Base-by-base conservation (phyloP, 164 flowering plant species). In the Dillenia suffruticosa region DNA sequence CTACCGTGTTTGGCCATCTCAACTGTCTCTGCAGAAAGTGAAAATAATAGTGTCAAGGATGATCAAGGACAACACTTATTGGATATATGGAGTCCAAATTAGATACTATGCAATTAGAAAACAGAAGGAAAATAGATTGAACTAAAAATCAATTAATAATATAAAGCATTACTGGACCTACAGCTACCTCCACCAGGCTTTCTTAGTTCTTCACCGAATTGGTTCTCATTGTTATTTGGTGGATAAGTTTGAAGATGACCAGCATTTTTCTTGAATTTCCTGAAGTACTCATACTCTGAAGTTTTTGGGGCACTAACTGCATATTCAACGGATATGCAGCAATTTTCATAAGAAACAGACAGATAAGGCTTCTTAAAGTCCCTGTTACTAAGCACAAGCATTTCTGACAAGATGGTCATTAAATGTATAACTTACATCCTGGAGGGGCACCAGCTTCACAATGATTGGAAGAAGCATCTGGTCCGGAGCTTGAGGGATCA, bases 271-370 rank as follows among this genome's bases (percentile, higher is more conserved):
- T 76, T 84, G 40, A 87, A 61, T 57, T 73, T 84, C 71, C 77
- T 85, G 68, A 82, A 89, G 67, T 76, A 85, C 5, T 84, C 84
- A 67, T 63, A 89, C 70, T 89, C 96, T 0, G 93, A 84, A 44
- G 96, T 89, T 70, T 89, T 89, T 3, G 96, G 77, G 9, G 56
- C 79, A 66, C 64, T 75, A 54, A 44, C 88, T 81, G 78, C 82
- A 68, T 57, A 22, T 46, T 59, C 51, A 59, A 56, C 46, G 58
- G 32, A 43, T 52, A 64, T 57, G 17, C 43, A 51, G 9, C 19
- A 43, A 44, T 32, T 8, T 32, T 49, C 40, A 32, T 32, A 6
- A 32, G 40, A 32, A 32, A 6, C 40, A 5, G 40, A 32, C 40
- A 5, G 40, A 32, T 32, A 32, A 4, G 40, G 40, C 40, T 32